A percentile compares a stretch with the other conserved stretches of the same genome.
phyloP scores from a whole-genome alignment of 2,329 filamentous ascomycete species.

The Exophiala spinifera region DNA sequence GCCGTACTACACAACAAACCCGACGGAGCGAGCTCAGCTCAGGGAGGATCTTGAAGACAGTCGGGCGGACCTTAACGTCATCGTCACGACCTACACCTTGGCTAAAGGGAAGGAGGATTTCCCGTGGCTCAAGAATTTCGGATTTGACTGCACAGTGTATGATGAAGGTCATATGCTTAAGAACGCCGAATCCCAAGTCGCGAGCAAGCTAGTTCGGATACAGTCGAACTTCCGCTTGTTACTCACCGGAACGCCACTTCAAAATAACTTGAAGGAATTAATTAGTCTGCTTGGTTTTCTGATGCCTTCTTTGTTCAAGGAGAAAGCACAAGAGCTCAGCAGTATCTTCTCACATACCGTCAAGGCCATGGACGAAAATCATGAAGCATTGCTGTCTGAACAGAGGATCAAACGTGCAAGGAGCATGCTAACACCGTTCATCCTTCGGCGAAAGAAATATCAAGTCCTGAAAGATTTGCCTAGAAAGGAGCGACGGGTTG shows the following conservation, averaged over 20 bases:
- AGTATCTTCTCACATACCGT: conserved; percentile 91
- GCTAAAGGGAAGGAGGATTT: conserved; percentile 61
- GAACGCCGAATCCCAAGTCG: conserved; percentile 78
- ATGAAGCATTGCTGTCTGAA: conserved; percentile 79
- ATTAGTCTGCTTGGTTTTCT: conserved; percentile 91
- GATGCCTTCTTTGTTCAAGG: conserved; percentile 76
- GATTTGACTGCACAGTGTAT: conserved; percentile 66
- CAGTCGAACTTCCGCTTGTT: conserved; percentile 79
- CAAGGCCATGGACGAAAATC: conserved; percentile 67
- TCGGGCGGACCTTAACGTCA: conserved; percentile 63
- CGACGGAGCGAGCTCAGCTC: conserved; percentile 61
- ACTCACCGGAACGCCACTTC: conserved; percentile 85
- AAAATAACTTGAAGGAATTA: conserved; percentile 94
- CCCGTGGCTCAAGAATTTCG: conserved; percentile 59
- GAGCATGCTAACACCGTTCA: conserved; percentile 92
- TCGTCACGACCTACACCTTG: conserved; percentile 70
- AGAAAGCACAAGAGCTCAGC: conserved; percentile 73
- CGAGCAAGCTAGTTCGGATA: conserved; percentile 74
- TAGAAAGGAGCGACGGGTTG: conserved; percentile 70
- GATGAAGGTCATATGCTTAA: conserved; percentile 95
- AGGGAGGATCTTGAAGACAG: conserved; percentile 65
- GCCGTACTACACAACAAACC: conserved; percentile 69
- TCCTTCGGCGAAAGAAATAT: conserved; percentile 87
- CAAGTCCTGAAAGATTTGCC: conserved; percentile 84
- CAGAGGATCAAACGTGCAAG: conserved; percentile 84